These are phyloP conservation scores for Dipsacomyces acuminosporus DNA, from an alignment of 371 early-diverging fungal genomes.

Conservation along the genomic window DNA sequence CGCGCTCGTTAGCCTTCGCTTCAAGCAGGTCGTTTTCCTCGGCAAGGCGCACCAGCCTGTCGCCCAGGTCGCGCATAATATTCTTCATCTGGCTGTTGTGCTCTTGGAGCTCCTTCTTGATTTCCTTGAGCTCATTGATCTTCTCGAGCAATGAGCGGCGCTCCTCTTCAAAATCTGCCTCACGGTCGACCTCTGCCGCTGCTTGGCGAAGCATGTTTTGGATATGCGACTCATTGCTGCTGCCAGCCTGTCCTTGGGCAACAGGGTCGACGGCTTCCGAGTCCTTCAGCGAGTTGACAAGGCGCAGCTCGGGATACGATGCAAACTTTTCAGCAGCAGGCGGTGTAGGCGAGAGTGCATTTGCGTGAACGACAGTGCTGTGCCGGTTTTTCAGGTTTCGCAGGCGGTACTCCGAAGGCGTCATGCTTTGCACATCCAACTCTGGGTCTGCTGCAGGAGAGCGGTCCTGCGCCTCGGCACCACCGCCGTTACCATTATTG, in stretches of 20 bases:
- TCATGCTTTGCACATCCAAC: conserved; percentile 19
- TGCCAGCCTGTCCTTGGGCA: conserved; percentile 6
- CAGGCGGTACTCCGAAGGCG: conserved; percentile 45
- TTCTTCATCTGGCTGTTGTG: conserved; percentile 47
- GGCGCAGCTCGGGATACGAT: conserved; percentile 41
- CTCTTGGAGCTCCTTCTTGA: conserved; percentile 42
- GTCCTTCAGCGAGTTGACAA: conserved; percentile 10
- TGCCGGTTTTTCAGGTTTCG: conserved; percentile 32
- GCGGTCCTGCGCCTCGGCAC: background rate
- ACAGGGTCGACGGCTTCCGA: background rate
- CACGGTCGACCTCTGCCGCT: conserved; percentile 22
- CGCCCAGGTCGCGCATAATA: conserved; percentile 45
- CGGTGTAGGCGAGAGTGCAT: background rate
- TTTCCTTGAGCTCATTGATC: conserved; percentile 25
- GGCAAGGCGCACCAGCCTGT: conserved; percentile 37
- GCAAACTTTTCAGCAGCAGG: conserved; percentile 25
- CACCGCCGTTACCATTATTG: conserved; percentile 2
- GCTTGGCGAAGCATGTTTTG: conserved; percentile 34
- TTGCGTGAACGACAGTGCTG: conserved; percentile 11
- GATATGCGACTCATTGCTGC: conserved; percentile 31
- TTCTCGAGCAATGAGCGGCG: conserved; percentile 23
- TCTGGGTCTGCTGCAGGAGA: background rate
- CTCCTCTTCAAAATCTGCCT: conserved; percentile 21
- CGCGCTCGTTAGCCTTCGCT: conserved; percentile 33
- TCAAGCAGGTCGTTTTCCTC: conserved; percentile 42